Base-by-base conservation (phyloP, 768 basidiomycete genomes). In the Lanmaoa pseudosensibilis region DNA sequence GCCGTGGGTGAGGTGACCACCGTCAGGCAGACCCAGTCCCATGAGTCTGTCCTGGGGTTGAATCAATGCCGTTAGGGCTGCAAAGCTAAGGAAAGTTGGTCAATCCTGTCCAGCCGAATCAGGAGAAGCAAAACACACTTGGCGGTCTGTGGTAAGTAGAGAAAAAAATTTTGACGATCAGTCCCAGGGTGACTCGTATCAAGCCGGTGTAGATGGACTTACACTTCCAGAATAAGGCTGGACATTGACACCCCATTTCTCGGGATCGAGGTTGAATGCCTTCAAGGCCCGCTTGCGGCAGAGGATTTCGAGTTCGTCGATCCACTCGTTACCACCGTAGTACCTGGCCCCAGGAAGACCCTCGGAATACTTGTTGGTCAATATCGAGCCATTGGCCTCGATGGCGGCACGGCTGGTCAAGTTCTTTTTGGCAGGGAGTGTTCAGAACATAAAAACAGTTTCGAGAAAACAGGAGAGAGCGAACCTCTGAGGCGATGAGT, bases 281-380 rank as follows among this genome's bases (percentile, higher is more conserved):
- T 90, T 78, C 62, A 99, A 84, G 33, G 97, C 97, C 68, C 97
- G 93, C 76, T 94, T 87, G 73, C 94, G 93, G 79, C 92, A 94
- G 55, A 99, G 86, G 58, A 83, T 75, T 77, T 98, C 97, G 68
- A 99, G 89, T 71, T 97, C 92, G 70, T 98, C 97, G 64, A 98
- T 90, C 78, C 89, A 89, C 76, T 98, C 97, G 78, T 98, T 99
- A 55, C 96, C 96, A 66, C 94, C 94, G 65, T 96, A 98, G 78
- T 97, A 97, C 56, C 95, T 88, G 44, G 94, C 95, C 53, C 84
- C 86, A n/a, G 97, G 97, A 46, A 98, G 92, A 80, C 97, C 97
- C 77, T 98, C 97, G 21, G 97, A 98, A 81, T 97, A 97, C 78
- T 98, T 98, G 86, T 97, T 97, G 72, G 96, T 98, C 71, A 98